Evolutionary conservation across 148 eudicot species (phyloP), one percentile per base, ranked within the genome.

Genomic region (Persicaria tinctoria): DNA sequence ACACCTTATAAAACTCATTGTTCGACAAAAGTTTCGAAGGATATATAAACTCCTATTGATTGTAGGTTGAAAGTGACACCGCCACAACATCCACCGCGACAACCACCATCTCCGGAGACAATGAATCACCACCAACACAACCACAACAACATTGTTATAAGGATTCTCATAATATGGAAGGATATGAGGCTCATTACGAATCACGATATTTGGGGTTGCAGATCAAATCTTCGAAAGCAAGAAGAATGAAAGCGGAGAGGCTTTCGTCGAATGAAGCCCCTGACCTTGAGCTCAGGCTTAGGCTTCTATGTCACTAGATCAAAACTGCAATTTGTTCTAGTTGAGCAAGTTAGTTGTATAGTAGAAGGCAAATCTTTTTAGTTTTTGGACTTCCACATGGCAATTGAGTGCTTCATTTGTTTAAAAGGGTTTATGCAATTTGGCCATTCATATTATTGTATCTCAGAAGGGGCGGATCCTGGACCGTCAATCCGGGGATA

Each of bases 251-350:
- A 5, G 45, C 14, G 0, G 18, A 62, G 54, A 17, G 47, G 27
- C 12, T 45, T 55, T 68, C 79, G 55, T 11, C 83, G 6, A 74
- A 74, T 46, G 77, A 48, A 55, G 76, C n/a, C 69, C 86, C 78
- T 62, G 82, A 84, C 56, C 73, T 84, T 49, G 89, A 86, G 82
- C 87, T 86, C 46, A 84, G 78, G 6, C 84, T 86, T 2, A 76
- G 80, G 79, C 81, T 56, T 78, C 82, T 59, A 54, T 18, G 47
- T 48, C 78, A 50, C 46, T n/a, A 4, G 85, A 81, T 75, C 80
- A 76, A 72, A 20, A 73, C 8, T 51, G 45, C 41, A 32, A 32
- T 63, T 16, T 63, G 20, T 60, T 18, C 8, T 23, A 32, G 41
- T 32, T 32, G 3, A 32, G 41, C 41, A 2, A 32, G 41, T 32